Evolutionary conservation across 768 basidiomycete species (phyloP).

Genomic region (Chalciporus chontae): DNA sequence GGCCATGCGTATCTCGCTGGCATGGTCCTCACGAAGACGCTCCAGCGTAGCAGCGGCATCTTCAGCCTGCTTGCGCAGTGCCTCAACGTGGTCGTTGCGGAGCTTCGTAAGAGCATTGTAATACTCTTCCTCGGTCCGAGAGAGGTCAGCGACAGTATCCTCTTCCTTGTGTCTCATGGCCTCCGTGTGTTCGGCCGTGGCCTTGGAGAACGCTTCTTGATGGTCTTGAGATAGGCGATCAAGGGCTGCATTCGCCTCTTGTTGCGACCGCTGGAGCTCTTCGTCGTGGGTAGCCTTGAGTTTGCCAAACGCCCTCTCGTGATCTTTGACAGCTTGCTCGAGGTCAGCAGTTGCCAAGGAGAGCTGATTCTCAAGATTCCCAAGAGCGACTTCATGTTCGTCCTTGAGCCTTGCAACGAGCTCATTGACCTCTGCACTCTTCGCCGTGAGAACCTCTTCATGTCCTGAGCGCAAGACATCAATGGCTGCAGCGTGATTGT

Average conservation of each 20-base stretch:
- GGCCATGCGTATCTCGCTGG: conserved; percentile 63
- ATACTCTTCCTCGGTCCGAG: conserved; percentile 76
- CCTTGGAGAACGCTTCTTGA: conserved; percentile 45
- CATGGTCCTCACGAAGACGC: conserved; percentile 73
- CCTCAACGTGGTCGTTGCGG: conserved; percentile 65
- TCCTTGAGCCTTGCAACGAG: conserved; percentile 45
- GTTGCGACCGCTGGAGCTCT: conserved; percentile 48
- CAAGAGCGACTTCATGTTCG: conserved; percentile 43
- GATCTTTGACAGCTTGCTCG: conserved; percentile 50
- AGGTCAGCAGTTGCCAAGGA: conserved; percentile 40
- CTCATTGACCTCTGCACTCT: conserved; percentile 39
- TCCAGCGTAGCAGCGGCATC: conserved; percentile 64
- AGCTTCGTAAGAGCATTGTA: conserved; percentile 78
- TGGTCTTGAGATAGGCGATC: conserved; percentile 51
- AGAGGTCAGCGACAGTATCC: conserved; percentile 51
- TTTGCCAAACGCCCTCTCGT: conserved; percentile 57
- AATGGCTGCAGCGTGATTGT: conserved; percentile 46
- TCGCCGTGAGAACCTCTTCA: conserved; percentile 39
- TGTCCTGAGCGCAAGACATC: conserved; percentile 46
- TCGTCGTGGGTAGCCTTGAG: conserved; percentile 53
- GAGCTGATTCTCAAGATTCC: conserved; percentile 42
- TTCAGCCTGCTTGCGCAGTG: conserved; percentile 56
- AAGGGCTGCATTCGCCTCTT: conserved; percentile 52
- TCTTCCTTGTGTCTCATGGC: conserved; percentile 59
- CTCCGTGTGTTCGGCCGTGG: conserved; percentile 52